Percentiles rank a stretch among this genome's conserved stretches.
Conservation (phyloP, 495 filamentous ascomycete genomes). For the Penicillium cataractarum region DNA sequence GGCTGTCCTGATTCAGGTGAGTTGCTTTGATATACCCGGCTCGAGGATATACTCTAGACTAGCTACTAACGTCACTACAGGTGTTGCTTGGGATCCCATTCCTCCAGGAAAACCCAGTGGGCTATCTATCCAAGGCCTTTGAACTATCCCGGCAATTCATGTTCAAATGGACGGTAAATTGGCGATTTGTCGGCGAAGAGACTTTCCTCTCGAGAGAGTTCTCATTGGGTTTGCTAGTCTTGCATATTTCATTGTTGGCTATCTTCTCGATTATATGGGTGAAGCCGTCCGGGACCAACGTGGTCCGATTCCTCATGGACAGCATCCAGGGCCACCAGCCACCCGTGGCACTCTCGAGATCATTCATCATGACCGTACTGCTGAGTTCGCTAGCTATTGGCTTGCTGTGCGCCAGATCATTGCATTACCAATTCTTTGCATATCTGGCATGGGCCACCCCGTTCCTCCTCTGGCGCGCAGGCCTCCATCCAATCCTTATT, state of each 20-base stretch:
- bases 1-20: slow-evolving; percentile 74
- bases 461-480: slow-evolving; percentile 84
- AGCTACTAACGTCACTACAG: slow-evolving; percentile 32
- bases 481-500: slow-evolving; percentile 71
- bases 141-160: slow-evolving; percentile 87
- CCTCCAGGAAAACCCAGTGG: slow-evolving; percentile 62
- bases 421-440: slow-evolving; percentile 98
- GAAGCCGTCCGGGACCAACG: slow-evolving; percentile 48
- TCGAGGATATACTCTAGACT: not conserved
- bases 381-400: slow-evolving; percentile 82
- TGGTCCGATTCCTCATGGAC: slow-evolving; percentile 54
- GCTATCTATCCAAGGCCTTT: slow-evolving; percentile 81
- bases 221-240: slow-evolving; percentile 64
- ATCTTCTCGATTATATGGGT: slow-evolving; percentile 66
- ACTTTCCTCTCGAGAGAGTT: slow-evolving; percentile 77
- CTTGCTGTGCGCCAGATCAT: slow-evolving; percentile 83
- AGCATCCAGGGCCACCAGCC: slow-evolving; percentile 58
- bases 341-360: slow-evolving; percentile 63
- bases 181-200: slow-evolving; percentile 87
- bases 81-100: slow-evolving; percentile 76
- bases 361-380: slow-evolving; percentile 76
- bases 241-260: slow-evolving; percentile 68
- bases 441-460: slow-evolving; percentile 92
- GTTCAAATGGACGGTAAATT: slow-evolving; percentile 99
- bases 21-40: not conserved